A percentile compares a stretch with the other conserved stretches of the same genome.
Evolutionary conservation across 140 eudicot species (phyloP).

Genomic region (Anethum foeniculum): DNA sequence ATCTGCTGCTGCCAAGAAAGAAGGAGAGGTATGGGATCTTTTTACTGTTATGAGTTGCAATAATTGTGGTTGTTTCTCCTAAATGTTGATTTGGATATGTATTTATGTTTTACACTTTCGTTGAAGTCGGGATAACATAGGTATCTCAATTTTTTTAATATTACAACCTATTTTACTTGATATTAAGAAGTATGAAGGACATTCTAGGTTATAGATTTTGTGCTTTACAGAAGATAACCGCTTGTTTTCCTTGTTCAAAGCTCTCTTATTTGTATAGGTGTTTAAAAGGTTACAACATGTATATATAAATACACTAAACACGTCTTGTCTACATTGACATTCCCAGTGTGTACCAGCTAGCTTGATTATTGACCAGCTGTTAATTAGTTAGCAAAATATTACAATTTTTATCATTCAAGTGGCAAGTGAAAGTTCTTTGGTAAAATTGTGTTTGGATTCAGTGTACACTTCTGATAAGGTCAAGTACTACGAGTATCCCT

Average conservation of each 20-base stretch:
- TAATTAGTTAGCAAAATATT: neutral
- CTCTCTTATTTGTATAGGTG: neutral
- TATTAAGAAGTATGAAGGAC: neutral
- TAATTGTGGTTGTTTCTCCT: neutral
- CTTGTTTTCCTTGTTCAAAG: neutral
- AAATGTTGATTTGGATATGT: neutral
- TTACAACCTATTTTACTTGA: neutral
- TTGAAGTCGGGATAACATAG: neutral
- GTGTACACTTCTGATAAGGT: neutral
- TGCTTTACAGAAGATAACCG: neutral
- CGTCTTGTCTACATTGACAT: neutral
- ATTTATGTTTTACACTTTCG: neutral
- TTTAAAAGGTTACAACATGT: neutral
- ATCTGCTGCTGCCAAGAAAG: constrained; percentile 48
- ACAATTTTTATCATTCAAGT: neutral
- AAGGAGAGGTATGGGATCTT: constrained; percentile 47
- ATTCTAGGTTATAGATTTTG: too few species aligned
- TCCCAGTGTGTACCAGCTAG: neutral
- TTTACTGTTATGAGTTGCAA: too few species aligned
- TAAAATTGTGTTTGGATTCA: neutral
- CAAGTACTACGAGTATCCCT: neutral
- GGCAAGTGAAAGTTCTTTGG: neutral
- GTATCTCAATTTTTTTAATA: too few species aligned
- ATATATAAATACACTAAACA: neutral
- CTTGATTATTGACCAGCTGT: neutral